These are phyloP conservation scores for Yarrowia sp. DNA, from an alignment of 805 yeast genomes.

Conservation along the genomic window DNA sequence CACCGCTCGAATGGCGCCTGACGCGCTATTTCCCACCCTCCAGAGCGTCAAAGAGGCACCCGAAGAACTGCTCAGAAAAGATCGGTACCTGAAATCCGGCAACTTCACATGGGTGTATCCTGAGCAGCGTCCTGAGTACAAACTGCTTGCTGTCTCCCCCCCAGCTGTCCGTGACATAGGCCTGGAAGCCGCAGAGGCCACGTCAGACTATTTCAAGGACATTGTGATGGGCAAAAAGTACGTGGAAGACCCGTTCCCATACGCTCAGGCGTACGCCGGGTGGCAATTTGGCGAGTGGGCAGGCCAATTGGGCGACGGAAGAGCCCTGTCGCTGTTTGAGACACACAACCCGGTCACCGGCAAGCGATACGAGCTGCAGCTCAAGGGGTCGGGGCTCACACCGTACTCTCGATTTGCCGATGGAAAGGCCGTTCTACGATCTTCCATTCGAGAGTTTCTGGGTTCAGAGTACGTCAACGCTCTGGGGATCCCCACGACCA, in stretches of 20 bases:
- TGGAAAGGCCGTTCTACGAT: slow-evolving; percentile 90
- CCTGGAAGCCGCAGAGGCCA: slow-evolving; percentile 53
- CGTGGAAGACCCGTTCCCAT: slow-evolving; percentile 67
- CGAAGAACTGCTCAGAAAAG: slow-evolving; percentile 55
- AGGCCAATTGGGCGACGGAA: slow-evolving; percentile 96
- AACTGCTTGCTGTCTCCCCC: slow-evolving; percentile 64
- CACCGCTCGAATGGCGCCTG: slow-evolving; percentile 49
- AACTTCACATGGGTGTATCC: slow-evolving; percentile 80
- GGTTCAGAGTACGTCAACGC: slow-evolving; percentile 82
- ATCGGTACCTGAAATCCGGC: slow-evolving; percentile 64
- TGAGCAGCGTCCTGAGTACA: slow-evolving; percentile 56
- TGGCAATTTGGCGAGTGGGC: slow-evolving; percentile 97
- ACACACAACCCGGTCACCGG: slow-evolving; percentile 57
- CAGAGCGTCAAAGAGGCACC: slow-evolving; percentile 48
- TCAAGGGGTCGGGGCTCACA: slow-evolving; percentile 92
- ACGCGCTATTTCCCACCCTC: slow-evolving; percentile 51
- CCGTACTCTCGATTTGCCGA: slow-evolving; percentile 96
- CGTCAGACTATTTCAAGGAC: slow-evolving; percentile 57
- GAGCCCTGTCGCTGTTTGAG: slow-evolving; percentile 85
- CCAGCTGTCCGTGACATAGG: slow-evolving; percentile 70
- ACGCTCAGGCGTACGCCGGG: slow-evolving; percentile 92
- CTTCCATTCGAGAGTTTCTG: slow-evolving; percentile 86
- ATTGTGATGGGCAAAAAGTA: slow-evolving; percentile 69
- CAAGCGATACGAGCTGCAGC: slow-evolving; percentile 67
- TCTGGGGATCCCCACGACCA: slow-evolving; percentile 83